Percentiles rank a stretch among this genome's conserved stretches.
phyloP scores from a whole-genome alignment of 306 rosid genomes.

The Lathyrus sativus region DNA sequence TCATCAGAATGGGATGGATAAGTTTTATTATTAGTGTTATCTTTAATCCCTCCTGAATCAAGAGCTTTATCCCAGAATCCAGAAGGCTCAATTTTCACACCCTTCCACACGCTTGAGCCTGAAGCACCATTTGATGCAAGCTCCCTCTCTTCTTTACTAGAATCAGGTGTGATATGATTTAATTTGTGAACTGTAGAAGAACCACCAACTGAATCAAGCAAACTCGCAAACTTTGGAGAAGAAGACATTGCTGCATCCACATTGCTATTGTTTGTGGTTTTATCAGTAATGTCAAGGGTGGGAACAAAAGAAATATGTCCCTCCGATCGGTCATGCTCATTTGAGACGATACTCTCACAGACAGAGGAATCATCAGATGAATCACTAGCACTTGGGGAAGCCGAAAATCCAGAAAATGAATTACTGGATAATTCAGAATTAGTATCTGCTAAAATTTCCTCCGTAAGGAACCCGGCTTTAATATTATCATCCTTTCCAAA shows the following conservation, averaged over 20 bases:
- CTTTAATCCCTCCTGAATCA: constrained; percentile 38
- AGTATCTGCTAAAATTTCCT: constrained; percentile 45
- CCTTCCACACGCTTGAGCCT: constrained; percentile 37
- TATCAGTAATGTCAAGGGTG: constrained; percentile 46
- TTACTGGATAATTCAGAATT: constrained; percentile 59
- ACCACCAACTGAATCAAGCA: constrained; percentile 61
- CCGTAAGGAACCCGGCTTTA: constrained; percentile 48
- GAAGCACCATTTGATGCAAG: constrained; percentile 40
- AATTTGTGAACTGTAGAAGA: constrained; percentile 46
- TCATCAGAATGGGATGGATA: constrained; percentile 38
- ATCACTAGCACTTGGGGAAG: constrained; percentile 51
- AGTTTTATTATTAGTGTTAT: constrained; percentile 34
- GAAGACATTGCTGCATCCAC: constrained; percentile 50
- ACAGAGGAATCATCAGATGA: constrained; percentile 78
- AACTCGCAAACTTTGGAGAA: constrained; percentile 82
- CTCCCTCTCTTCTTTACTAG: constrained; percentile 42
- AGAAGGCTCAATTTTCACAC: constrained; percentile 49
- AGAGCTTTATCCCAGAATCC: constrained; percentile 72
- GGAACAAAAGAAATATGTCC: constrained; percentile 51
- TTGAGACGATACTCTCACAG: constrained; percentile 64
- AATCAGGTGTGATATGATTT: constrained; percentile 43
- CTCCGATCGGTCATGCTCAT: constrained; percentile 61
- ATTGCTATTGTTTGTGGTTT: constrained; percentile 34
- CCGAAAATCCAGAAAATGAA: constrained; percentile 86
- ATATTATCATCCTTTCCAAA: constrained; percentile 45